Evolutionary conservation across 2,329 filamentous ascomycete genomes (phyloP).

Genomic region (Cadophora sp.): DNA sequence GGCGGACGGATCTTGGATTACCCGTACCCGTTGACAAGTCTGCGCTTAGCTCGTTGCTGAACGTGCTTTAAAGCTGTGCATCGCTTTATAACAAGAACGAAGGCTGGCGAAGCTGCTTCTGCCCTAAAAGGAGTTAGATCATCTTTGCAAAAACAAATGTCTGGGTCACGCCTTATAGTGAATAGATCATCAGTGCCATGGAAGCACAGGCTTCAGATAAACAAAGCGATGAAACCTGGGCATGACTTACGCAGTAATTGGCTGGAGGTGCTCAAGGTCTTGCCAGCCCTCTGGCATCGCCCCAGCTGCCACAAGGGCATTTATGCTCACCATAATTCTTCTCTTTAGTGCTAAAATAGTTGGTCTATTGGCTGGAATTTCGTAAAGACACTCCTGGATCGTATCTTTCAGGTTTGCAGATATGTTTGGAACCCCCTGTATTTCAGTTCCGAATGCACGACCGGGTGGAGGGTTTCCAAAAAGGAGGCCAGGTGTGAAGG

Average conservation of each 20-base stretch:
- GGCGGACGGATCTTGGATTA: no score
- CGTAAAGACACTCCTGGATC: slow-evolving; percentile 12
- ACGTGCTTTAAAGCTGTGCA: not conserved
- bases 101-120: not conserved
- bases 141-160: not conserved
- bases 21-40: no score
- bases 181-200: not conserved
- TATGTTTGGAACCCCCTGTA: not conserved
- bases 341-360: not conserved
- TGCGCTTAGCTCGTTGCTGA: no score
- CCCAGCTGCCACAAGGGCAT: not conserved
- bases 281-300: not conserved
- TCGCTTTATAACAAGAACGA: not conserved
- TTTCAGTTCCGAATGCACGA: not conserved
- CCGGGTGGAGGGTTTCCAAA: not conserved
- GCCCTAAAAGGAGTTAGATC: not conserved
- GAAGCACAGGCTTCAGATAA: not conserved
- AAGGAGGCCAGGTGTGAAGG: not conserved
- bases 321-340: not conserved
- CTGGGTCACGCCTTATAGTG: not conserved
- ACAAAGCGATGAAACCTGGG: not conserved
- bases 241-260: not conserved
- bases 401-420: not conserved
- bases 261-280: not conserved
- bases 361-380: not conserved